These are phyloP conservation scores for Aspergillus intermedius DNA, from an alignment of 2,329 filamentous ascomycete genomes.

Conservation along the genomic window DNA sequence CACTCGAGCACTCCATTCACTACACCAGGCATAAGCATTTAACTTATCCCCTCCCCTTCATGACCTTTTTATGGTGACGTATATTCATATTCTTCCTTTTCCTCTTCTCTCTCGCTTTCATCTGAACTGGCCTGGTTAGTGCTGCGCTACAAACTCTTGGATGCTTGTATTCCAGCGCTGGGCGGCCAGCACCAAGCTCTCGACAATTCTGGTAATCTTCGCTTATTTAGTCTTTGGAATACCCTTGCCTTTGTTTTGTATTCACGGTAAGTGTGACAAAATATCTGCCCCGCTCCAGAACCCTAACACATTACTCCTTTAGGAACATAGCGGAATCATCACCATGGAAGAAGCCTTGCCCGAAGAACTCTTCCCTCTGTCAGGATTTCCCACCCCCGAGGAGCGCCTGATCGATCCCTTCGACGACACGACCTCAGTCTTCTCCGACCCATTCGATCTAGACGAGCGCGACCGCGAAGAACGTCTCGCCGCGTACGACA, in stretches of 20 bases:
- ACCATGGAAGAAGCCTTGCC: neutral
- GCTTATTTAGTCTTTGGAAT: too few relatives aligned
- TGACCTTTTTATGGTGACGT: neutral
- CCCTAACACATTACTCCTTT: neutral
- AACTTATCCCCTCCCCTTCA: too few relatives aligned
- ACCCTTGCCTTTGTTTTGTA: too few relatives aligned
- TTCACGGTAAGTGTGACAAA: too few relatives aligned
- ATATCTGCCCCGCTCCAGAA: neutral
- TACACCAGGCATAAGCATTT: neutral
- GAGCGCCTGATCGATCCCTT: neutral
- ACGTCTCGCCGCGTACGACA: neutral
- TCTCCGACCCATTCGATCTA: neutral
- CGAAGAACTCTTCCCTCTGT: neutral
- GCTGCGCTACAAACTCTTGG: neutral
- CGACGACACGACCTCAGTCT: neutral
- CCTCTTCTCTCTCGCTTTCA: neutral
- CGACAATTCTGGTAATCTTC: neutral
- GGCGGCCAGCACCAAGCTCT: neutral
- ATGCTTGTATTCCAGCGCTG: neutral
- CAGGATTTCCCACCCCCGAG: neutral
- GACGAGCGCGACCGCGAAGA: neutral
- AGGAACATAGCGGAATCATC: neutral
- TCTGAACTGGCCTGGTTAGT: too few relatives aligned
- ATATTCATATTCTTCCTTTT: neutral
- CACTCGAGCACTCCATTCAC: too few relatives aligned